These are phyloP conservation scores for Nitzschia sp. DNA, from an alignment of 108 stramenopile genomes.

Conservation along the genomic window DNA sequence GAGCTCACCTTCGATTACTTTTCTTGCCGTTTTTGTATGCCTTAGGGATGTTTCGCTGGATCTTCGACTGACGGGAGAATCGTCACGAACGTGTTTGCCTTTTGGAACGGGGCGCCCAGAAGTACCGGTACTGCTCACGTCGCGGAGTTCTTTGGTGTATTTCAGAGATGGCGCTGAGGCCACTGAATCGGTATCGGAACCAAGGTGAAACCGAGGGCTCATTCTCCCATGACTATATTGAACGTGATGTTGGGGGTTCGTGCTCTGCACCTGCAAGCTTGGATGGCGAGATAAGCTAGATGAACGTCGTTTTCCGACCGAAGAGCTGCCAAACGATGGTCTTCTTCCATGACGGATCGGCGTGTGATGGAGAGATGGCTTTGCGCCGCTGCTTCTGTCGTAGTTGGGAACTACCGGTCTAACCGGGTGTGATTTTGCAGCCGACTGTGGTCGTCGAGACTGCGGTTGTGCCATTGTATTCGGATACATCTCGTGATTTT, in stretches of 20 bases:
- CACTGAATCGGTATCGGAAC: constrained; percentile 10
- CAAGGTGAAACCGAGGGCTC: not conserved
- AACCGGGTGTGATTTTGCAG: not conserved
- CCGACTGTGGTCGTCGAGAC: not conserved
- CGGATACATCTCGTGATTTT: not conserved
- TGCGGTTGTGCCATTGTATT: constrained; percentile 3
- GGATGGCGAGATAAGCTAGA: constrained; percentile 5
- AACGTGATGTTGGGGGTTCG: constrained; percentile 3
- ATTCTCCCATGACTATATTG: too few species aligned
- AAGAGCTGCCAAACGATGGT: not conserved
- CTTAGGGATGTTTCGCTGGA: constrained; percentile 11
- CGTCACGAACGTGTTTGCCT: constrained; percentile 6
- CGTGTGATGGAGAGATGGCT: not conserved
- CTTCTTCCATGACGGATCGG: not conserved
- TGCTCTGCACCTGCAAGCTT: not conserved
- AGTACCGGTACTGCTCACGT: constrained; percentile 1
- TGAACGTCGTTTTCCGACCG: not conserved
- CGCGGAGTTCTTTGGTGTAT: constrained; percentile 4
- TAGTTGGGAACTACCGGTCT: not conserved
- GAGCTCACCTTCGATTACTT: constrained; percentile 41
- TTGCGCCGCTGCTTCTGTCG: too few species aligned
- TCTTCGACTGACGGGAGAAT: constrained; percentile 16
- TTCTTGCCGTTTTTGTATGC: constrained; percentile 10
- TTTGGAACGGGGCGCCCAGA: not conserved
- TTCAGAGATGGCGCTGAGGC: constrained; percentile 9